Evolutionary conservation across 1,139 yeast genomes (phyloP).

Genomic region (Saccharomyces hybrid): DNA sequence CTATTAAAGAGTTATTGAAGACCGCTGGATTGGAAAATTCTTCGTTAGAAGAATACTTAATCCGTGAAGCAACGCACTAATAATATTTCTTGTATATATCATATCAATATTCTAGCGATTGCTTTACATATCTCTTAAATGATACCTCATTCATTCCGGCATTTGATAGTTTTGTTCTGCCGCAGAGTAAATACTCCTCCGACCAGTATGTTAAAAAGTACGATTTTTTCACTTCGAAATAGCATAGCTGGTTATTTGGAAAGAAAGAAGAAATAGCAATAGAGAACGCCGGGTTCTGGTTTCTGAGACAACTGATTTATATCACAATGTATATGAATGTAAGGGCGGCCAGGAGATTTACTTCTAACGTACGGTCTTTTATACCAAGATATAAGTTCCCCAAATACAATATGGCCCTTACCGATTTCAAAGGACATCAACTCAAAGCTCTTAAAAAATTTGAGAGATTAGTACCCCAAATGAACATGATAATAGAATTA

Average conservation of each 20-base stretch:
- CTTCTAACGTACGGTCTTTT: conserved; percentile 14
- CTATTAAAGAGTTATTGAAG: not conserved
- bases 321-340: not conserved
- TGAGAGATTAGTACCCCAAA: conserved; percentile 65
- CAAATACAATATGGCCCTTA: conserved; percentile 54
- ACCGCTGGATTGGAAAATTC: not conserved
- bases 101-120: not conserved
- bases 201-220: too few species aligned
- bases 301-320: too few species aligned
- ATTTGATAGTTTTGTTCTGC: too few species aligned
- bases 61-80: not conserved
- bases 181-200: too few species aligned
- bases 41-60: not conserved
- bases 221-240: too few species aligned
- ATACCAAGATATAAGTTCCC: conserved; percentile 50
- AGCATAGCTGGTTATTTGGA: too few species aligned
- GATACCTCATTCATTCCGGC: too few species aligned
- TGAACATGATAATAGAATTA: conserved; percentile 74
- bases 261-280: too few species aligned
- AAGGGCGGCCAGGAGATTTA: not conserved
- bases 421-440: conserved; percentile 91
- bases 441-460: conserved; percentile 67
- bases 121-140: not conserved
- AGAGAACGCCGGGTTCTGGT: too few species aligned
- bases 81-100: not conserved